Percentiles rank a stretch among this genome's conserved stretches.
These are phyloP conservation scores for Mycena albidolilacea DNA, from an alignment of 768 basidiomycete genomes.

Conservation along the genomic window DNA sequence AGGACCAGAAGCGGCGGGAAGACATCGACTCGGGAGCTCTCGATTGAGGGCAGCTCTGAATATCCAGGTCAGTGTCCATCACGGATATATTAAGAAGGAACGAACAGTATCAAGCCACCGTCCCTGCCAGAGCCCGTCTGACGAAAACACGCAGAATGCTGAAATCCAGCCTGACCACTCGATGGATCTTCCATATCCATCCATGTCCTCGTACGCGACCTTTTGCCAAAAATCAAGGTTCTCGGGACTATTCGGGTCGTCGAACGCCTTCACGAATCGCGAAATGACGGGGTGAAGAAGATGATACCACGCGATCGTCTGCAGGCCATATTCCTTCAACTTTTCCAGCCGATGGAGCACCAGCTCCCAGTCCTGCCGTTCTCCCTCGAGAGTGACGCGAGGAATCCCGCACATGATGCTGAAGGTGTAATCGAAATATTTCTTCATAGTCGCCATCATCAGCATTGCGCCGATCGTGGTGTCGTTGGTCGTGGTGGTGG, in stretches of 20 bases:
- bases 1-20: constrained; percentile 11
- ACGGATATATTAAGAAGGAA: neutral
- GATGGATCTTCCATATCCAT: neutral
- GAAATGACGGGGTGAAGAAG: neutral
- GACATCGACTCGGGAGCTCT: neutral
- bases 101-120: neutral
- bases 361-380: neutral
- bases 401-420: neutral
- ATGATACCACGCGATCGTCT: neutral
- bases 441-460: neutral
- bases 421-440: neutral
- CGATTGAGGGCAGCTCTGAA: neutral
- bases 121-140: neutral
- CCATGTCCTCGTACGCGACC: neutral
- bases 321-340: neutral
- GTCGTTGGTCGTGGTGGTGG: neutral
- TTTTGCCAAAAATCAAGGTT: neutral
- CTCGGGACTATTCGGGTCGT: neutral
- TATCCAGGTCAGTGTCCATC: neutral
- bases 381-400: neutral
- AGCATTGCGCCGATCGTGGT: neutral
- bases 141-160: neutral
- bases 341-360: neutral
- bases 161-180: neutral
- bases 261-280: neutral